Evolutionary conservation across 306 rosid species (phyloP).

Genomic region (Argentina anserina): DNA sequence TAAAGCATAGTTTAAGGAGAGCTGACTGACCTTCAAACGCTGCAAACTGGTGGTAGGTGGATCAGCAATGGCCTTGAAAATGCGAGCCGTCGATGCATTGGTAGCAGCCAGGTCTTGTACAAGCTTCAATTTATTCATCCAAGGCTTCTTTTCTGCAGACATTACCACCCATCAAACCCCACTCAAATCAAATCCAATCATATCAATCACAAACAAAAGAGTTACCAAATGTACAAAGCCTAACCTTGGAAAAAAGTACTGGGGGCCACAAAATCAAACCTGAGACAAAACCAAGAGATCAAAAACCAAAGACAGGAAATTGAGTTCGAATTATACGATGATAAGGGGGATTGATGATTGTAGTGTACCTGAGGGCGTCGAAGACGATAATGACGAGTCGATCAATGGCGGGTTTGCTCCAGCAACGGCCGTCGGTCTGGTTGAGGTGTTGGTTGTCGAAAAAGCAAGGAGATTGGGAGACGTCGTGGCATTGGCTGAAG

Average conservation of each 20-base stretch:
- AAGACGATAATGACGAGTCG: slow-evolving; percentile 69
- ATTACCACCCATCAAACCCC: background rate
- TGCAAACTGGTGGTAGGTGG: slow-evolving; percentile 97
- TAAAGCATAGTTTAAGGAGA: background rate
- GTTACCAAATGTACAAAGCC: too few species aligned
- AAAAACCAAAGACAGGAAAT: background rate
- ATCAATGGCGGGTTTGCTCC: slow-evolving; percentile 64
- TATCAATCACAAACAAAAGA: too few species aligned
- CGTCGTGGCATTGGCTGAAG: slow-evolving; percentile 67
- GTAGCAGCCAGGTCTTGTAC: slow-evolving; percentile 52
- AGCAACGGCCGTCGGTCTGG: slow-evolving; percentile 38
- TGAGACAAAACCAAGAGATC: slow-evolving; percentile 1
- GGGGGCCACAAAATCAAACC: slow-evolving; percentile 95
- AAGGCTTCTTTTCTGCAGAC: slow-evolving; percentile 61
- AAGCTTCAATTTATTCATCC: slow-evolving; percentile 77
- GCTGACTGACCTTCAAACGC: slow-evolving; percentile 71
- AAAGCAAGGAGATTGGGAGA: slow-evolving; percentile 60
- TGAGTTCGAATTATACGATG: background rate
- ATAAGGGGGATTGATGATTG: background rate
- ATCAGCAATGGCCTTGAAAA: slow-evolving; percentile 95
- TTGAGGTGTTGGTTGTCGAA: slow-evolving; percentile 1
- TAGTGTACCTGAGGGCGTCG: slow-evolving; percentile 69
- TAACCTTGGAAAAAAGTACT: slow-evolving; percentile 74
- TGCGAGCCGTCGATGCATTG: slow-evolving; percentile 57
- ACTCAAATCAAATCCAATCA: too few species aligned